Base-by-base conservation (phyloP, 2,329 filamentous ascomycete species). In the Fusarium denticulatum region DNA sequence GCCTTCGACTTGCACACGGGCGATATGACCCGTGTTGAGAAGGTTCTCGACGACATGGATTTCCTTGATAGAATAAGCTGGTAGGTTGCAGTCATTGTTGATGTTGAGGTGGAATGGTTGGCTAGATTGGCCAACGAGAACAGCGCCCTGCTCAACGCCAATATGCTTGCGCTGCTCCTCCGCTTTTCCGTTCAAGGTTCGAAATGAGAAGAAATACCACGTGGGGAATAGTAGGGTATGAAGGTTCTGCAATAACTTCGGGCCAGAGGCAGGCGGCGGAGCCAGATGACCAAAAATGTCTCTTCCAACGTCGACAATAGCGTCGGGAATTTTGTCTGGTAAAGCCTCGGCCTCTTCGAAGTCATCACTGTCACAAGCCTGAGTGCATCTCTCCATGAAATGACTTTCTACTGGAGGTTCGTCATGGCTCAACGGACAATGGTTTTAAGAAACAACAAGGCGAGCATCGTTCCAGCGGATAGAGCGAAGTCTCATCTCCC, bases 341-440 rank as follows among this genome's bases (percentile, higher is more conserved):
- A 37, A 13, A 53, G 32, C 13, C 9, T 16, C 18, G 3, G 18
- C 18, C 9, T 36, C 18, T 15, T 53, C 24, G 7, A 36, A 22
- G 7, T 53, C 32, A 2, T 53, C 49, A 1, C 3, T 1, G 1
- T 37, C 2, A 22, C 16, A 28, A 1, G 49, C 18, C 13, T 26
- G 6, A 22, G 3, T 28, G 32, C 20, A 37, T 6, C 13, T 53
- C 4, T 53, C 32, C 18, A 37, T 8, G n/a, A 37, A 53, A 26
- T 4, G 3, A 6, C 15, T 36, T 7, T 36, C 34, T 15, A 36
- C 15, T 36, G 34, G 15, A 14, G 34, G 15, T 36, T 16, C 34
- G 1, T 2, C 34, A 36, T 16, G 34, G 8, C 7, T 36, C 15
- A 13, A 20, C 12, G 13, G 43, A 3, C 24, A 46, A 3, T 5